Evolutionary conservation across 495 filamentous ascomycete species (phyloP).

Genomic region (Amphirosellinia nigrospora): DNA sequence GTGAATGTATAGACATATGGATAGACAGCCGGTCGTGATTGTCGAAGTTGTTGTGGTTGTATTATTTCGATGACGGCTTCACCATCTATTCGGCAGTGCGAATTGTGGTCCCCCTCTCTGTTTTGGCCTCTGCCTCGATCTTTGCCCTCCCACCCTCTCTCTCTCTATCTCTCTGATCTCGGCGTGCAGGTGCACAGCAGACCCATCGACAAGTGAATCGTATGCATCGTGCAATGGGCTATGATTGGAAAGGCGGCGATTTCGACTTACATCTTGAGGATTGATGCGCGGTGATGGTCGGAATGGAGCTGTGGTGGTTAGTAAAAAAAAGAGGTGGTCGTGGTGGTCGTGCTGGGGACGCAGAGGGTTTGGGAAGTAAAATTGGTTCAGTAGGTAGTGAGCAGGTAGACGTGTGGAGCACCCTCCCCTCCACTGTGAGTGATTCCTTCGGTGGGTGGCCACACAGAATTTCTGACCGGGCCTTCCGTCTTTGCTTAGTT

Average conservation of each 20-base stretch:
- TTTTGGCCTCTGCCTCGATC: background rate
- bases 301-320: slow-evolving; percentile 40
- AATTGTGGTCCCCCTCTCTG: background rate
- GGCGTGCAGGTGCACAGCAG: background rate
- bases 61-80: background rate
- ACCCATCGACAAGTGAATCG: background rate
- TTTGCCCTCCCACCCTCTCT: background rate
- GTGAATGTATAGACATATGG: background rate
- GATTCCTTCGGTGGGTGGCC: slow-evolving; percentile 20
- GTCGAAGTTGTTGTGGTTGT: background rate
- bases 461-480: slow-evolving; percentile 32
- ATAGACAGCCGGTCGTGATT: background rate
- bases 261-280: slow-evolving; percentile 46
- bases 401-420: slow-evolving; percentile 19
- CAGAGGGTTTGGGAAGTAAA: slow-evolving; percentile 26
- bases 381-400: slow-evolving; percentile 16
- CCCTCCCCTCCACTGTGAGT: slow-evolving; percentile 34
- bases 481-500: slow-evolving; percentile 27
- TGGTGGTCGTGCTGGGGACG: slow-evolving; percentile 26
- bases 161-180: background rate
- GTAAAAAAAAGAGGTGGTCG: slow-evolving; percentile 39
- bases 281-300: slow-evolving; percentile 38
- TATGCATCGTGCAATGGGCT: background rate
- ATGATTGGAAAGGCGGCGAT: background rate
- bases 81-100: background rate